Conservation (phyloP, 345 rosid genomes). For the Gossypium rotundifolium region DNA sequence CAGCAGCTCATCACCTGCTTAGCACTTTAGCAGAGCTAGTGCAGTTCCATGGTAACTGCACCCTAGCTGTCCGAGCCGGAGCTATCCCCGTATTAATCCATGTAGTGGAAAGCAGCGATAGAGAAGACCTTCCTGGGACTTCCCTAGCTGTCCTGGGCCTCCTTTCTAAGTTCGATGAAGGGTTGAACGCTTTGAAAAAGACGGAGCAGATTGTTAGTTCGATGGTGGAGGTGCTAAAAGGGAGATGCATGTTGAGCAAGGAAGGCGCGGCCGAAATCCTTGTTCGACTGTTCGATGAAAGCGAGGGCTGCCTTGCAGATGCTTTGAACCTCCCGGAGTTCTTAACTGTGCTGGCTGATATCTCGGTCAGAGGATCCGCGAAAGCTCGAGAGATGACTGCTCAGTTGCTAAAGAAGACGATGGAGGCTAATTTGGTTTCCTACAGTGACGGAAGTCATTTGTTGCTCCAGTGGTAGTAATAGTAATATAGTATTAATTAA, state of each 20-base stretch:
- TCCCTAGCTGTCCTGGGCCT: constrained; percentile 39
- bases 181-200: constrained; percentile 30
- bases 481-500: no score
- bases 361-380: constrained; percentile 47
- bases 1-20: constrained; percentile 38
- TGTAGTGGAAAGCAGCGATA: constrained; percentile 16
- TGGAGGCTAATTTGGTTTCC: constrained; percentile 26
- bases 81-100: constrained; percentile 29
- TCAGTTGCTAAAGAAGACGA: constrained; percentile 39
- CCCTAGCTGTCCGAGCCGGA: constrained; percentile 43
- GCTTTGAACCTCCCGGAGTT: constrained; percentile 38
- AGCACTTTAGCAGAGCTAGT: constrained; percentile 52
- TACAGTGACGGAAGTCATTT: not conserved
- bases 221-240: constrained; percentile 42
- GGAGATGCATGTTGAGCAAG: constrained; percentile 49
- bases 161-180: constrained; percentile 46
- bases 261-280: constrained; percentile 62
- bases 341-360: constrained; percentile 36
- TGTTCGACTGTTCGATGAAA: constrained; percentile 46
- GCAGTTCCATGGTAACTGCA: constrained; percentile 63
- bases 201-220: constrained; percentile 33
- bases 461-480: not conserved
- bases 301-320: constrained; percentile 38
- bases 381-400: constrained; percentile 45
- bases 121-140: constrained; percentile 37